Percentiles rank a stretch among this genome's conserved stretches.
phyloP scores from a whole-genome alignment of 345 rosid genomes.

The Syzygium aromaticum region DNA sequence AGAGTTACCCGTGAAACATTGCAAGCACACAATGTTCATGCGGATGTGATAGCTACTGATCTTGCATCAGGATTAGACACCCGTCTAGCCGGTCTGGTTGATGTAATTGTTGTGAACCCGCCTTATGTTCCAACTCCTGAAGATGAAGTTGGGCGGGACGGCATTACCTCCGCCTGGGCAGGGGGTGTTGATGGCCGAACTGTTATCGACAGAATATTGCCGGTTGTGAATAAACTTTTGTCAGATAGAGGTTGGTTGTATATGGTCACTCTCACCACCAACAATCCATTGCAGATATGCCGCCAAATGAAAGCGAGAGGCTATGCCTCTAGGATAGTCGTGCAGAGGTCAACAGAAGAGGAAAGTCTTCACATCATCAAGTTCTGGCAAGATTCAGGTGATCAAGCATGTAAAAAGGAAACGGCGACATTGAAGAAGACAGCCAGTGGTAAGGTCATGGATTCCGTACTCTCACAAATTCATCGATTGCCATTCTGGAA shows the following conservation, averaged over 20 bases:
- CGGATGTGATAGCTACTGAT: slow-evolving; percentile 52
- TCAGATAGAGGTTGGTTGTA: slow-evolving; percentile 78
- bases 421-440: neutral
- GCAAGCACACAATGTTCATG: slow-evolving; percentile 58
- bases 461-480: slow-evolving; percentile 22
- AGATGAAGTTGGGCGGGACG: slow-evolving; percentile 53
- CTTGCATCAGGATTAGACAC: slow-evolving; percentile 63
- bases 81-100: slow-evolving; percentile 56
- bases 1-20: slow-evolving; percentile 51
- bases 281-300: slow-evolving; percentile 51
- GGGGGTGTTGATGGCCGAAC: slow-evolving; percentile 62
- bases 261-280: slow-evolving; percentile 30
- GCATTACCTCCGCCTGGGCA: slow-evolving; percentile 78
- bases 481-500: slow-evolving; percentile 16
- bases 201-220: slow-evolving; percentile 31
- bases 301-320: slow-evolving; percentile 58
- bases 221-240: slow-evolving; percentile 37
- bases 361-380: slow-evolving; percentile 35
- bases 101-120: slow-evolving; percentile 83
- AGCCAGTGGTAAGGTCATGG: slow-evolving; percentile 12
- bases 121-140: slow-evolving; percentile 97
- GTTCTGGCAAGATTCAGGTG: slow-evolving; percentile 39
- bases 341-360: slow-evolving; percentile 50
- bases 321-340: slow-evolving; percentile 53
- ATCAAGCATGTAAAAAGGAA: slow-evolving; percentile 12